Evolutionary conservation across 2,329 filamentous ascomycete genomes (phyloP).

Genomic region (Venturia effusa): DNA sequence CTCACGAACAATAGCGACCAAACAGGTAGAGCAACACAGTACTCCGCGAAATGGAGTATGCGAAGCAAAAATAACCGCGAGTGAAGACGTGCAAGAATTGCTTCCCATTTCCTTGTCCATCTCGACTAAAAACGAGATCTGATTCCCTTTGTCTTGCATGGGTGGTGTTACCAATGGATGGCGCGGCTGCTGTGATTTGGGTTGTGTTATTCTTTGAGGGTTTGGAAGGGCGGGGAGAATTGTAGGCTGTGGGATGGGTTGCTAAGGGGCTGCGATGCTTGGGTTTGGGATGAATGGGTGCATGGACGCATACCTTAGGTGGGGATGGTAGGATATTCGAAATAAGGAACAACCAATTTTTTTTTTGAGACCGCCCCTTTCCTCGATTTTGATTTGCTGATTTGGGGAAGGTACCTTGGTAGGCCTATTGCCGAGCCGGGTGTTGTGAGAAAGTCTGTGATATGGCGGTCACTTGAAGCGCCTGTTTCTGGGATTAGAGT

Average conservation of each 20-base stretch:
- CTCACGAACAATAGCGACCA: neutral
- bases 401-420: too few species aligned
- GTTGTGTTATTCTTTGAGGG: neutral
- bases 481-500: too few species aligned
- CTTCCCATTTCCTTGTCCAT: neutral
- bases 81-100: neutral
- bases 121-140: neutral
- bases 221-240: neutral
- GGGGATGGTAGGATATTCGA: neutral
- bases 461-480: too few species aligned
- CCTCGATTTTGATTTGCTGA: too few species aligned
- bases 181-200: neutral
- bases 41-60: too few species aligned
- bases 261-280: neutral
- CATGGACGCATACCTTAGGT: neutral
- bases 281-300: neutral
- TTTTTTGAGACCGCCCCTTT: too few species aligned
- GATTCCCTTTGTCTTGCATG: constrained; percentile 1
- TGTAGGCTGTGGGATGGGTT: neutral
- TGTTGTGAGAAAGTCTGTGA: too few species aligned
- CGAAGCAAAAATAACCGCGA: too few species aligned
- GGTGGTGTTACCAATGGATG: neutral
- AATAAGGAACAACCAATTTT: neutral
- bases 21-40: neutral
- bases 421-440: too few species aligned